Base-by-base conservation (phyloP, 1,284 basidiomycete species). In the Fomitopsis palustris region DNA sequence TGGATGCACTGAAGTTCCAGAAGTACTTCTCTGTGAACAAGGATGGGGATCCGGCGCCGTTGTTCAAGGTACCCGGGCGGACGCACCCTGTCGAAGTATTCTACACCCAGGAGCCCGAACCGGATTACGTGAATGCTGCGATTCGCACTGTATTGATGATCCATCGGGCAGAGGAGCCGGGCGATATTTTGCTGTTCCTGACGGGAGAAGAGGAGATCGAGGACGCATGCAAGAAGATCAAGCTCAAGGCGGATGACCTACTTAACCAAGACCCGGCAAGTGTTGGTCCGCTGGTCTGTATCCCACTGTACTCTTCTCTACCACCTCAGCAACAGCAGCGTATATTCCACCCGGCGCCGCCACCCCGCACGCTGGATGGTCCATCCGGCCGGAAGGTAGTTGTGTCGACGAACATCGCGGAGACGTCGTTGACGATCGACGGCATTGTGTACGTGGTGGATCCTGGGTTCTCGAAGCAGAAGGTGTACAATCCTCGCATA, bases 201-300 rank as follows among this genome's bases (percentile, higher is more conserved):
- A 98, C 97, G 0, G 96, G 96, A 74, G 96, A 98, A 72, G 96
- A 98, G 70, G 97, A 99, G 76, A 99, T 99, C 65, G 96, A 99
- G 70, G 96, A 98, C 66, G 90, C 95, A 0, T 98, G 96, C 72
- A 80, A 92, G 37, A 96, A 97, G 74, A 96, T 98, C 71, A 92
- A 92, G 67, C 76, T 90, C 0, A 95, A 98, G 70, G 92, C 89
- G 0, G 94, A 96, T 61, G 89, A 95, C 59, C 77, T 96, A 1
- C 62, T 82, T 27, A 84, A 84, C 64, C 83, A 87, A 63, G 85
- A 88, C 60, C 80, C 85, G n/a, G 84, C 87, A 49, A 80, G 87
- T 61, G 88, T 96, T 29, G 95, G 96, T 1, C 95, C 95, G 0
- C 75, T 98, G 42, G 74, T 88, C 14, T 96, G 95, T 68, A 86